A percentile compares a stretch with the other conserved stretches of the same genome.
These are phyloP conservation scores for Xylaria arbuscula DNA, from an alignment of 2,329 filamentous ascomycete genomes.

Conservation along the genomic window DNA sequence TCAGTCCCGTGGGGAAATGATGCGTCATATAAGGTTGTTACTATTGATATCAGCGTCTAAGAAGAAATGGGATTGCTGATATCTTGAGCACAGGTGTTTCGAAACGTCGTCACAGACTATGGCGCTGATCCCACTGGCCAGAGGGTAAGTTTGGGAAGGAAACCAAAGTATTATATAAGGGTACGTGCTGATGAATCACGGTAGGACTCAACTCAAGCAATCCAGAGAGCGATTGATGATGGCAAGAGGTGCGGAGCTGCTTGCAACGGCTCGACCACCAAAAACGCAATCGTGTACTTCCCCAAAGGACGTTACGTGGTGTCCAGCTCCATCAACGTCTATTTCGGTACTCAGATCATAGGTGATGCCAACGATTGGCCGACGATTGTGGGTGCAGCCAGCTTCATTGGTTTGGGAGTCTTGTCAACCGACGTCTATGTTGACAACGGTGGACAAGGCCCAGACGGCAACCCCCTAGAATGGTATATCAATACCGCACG, in stretches of 20 bases:
- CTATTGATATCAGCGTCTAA: neutral
- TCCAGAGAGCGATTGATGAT: constrained; percentile 51
- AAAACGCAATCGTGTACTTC: constrained; percentile 38
- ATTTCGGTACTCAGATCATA: constrained; percentile 80
- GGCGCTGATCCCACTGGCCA: constrained; percentile 25
- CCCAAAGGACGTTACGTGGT: constrained; percentile 72
- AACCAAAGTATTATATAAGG: neutral
- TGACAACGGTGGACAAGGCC: constrained; percentile 4
- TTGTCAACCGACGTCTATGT: constrained; percentile 23
- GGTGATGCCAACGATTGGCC: constrained; percentile 58
- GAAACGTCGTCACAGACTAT: constrained; percentile 27
- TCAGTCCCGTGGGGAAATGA: constrained; percentile 31
- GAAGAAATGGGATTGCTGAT: neutral
- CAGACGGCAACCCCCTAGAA: constrained; percentile 1
- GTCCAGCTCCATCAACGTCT: constrained; percentile 74
- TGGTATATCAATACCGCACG: constrained; percentile 60
- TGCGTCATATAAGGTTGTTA: constrained; percentile 20
- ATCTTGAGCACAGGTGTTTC: constrained; percentile 19
- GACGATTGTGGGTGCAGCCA: constrained; percentile 63
- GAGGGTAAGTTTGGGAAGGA: constrained; percentile 16
- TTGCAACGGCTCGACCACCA: constrained; percentile 46
- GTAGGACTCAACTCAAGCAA: constrained; percentile 52
- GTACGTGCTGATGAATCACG: neutral
- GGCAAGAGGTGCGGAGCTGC: constrained; percentile 46
- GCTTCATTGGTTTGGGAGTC: constrained; percentile 53